Conservation (phyloP, 148 eudicot species). For the Camellia sinensis region DNA sequence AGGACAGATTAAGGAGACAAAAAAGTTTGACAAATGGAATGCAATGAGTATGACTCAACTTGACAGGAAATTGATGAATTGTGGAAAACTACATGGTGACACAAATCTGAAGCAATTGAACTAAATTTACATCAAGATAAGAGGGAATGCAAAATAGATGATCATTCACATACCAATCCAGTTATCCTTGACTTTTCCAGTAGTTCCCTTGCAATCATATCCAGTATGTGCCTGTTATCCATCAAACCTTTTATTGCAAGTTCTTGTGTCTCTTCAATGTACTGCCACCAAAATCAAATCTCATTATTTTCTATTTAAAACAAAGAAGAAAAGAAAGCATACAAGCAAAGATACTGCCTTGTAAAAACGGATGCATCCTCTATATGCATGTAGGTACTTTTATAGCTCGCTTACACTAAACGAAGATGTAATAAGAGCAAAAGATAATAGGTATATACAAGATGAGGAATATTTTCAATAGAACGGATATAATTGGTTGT, state of each 20-base stretch:
- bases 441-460: neutral
- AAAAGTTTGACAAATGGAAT: neutral
- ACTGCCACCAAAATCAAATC: slow-evolving; percentile 43
- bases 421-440: neutral
- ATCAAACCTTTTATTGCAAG: slow-evolving; percentile 72
- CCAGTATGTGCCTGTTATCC: slow-evolving; percentile 76
- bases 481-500: neutral
- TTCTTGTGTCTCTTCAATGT: slow-evolving; percentile 88
- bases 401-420: neutral
- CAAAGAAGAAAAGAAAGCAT: neutral
- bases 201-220: slow-evolving; percentile 58
- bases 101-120: neutral
- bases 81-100: neutral
- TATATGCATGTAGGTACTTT: neutral
- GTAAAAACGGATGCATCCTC: neutral
- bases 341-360: neutral
- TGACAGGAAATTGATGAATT: neutral
- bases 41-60: neutral
- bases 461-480: neutral
- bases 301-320: slow-evolving; percentile 9
- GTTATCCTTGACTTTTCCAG: slow-evolving; percentile 74
- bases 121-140: neutral
- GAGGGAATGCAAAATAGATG: neutral
- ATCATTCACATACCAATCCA: slow-evolving; percentile 58
- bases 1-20: neutral